Evolutionary conservation across 2,329 filamentous ascomycete genomes (phyloP).

Genomic region (Colletotrichum eremochloae): DNA sequence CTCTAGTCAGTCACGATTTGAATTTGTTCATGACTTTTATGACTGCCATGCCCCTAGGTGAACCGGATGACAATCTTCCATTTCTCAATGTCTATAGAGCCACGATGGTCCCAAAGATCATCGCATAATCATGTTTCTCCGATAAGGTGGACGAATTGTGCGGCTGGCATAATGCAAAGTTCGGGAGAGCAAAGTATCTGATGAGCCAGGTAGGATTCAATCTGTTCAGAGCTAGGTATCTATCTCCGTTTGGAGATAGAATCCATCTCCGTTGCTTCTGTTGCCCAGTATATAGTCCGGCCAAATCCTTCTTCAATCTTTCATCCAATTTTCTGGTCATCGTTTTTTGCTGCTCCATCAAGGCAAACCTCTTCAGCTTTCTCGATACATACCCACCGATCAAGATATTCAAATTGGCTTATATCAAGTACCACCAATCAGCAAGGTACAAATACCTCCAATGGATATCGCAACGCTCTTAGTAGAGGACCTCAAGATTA

Average conservation of each 20-base stretch:
- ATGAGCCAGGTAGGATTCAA: not conserved
- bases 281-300: not conserved
- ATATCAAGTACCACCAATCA: not conserved
- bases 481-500: not conserved
- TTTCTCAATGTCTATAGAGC: not conserved
- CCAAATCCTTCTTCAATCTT: not conserved
- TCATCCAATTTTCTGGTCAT: no score
- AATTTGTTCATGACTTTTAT: no score
- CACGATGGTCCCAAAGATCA: not conserved
- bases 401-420: not conserved
- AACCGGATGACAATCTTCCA: not conserved
- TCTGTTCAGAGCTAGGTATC: not conserved
- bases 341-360: no score
- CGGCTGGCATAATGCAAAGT: not conserved
- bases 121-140: not conserved
- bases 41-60: not conserved
- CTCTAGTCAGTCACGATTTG: not conserved
- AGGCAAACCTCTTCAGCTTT: no score
- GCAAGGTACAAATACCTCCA: not conserved
- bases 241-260: not conserved
- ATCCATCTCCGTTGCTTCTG: not conserved
- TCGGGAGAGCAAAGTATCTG: not conserved
- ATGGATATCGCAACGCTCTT: not conserved
- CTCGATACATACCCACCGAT: no score
- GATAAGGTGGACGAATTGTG: not conserved